Base-by-base conservation (phyloP, 2,329 filamentous ascomycete genomes). In the Stemphylium lycopersici region DNA sequence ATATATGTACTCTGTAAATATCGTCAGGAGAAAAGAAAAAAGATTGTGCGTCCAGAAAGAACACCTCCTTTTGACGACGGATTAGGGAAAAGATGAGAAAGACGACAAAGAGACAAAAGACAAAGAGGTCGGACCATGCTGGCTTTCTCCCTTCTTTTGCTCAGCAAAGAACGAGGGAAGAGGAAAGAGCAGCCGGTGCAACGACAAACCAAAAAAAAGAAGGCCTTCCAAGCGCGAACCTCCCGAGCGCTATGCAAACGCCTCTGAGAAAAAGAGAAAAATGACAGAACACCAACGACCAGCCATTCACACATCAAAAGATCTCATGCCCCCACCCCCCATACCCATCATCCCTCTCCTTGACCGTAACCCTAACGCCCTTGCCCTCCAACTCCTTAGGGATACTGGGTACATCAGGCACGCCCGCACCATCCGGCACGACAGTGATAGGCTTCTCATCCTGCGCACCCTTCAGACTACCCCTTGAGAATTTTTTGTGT, bases 281-380 rank as follows among this genome's bases (percentile, higher is more conserved):
- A 22, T 22, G 24, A 29, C n/a, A 31, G 22, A 41, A 31, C n/a
- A 41, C 20, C 15, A 24, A 16, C 13, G 41, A 15, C 24, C 7
- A 6, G 7, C 24, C 24, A 26, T 26, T 8, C 8, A 10, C 7
- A 29, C 26, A 11, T 69, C 51, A 75, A 40, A 75, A 75, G n/a
- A 75, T 75, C 57, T 75, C 72, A 56, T 75, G 66, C 6, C 62
- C 70, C 11, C 68, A 49, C 2, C 72, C 72, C 0, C 71, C 72
- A 50, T 64, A 75, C 10, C 67, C 69, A 59, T 75, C 72, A 32
- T 62, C 59, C 1, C 46, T 48, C 7, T 20, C 20, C 20, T 20
- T 20, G 4, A 65, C 58, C 40, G 31, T 29, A 0, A 59, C 61
- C n/a, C 55, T 59, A 34, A 56, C 66, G 3, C 68, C 64, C 24